These are phyloP conservation scores for Quercus agrifolia DNA, from an alignment of 306 rosid genomes.

Conservation along the genomic window DNA sequence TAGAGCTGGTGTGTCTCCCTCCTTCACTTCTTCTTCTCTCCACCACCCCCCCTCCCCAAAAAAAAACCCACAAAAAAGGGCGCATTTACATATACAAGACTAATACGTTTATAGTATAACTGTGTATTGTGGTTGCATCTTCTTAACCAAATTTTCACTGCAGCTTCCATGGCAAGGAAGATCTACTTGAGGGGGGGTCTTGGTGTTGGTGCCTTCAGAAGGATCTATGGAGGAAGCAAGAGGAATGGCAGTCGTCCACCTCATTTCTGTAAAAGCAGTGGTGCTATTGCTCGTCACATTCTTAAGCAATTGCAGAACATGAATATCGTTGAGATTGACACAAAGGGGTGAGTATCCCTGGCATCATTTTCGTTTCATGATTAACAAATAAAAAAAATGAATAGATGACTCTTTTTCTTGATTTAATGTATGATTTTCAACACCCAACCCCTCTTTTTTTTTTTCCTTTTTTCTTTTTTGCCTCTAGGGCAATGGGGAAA, in stretches of 20 bases:
- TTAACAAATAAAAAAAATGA: not conserved
- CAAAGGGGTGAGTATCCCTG: constrained; percentile 48
- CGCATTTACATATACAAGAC: not conserved
- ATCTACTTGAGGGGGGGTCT: constrained; percentile 77
- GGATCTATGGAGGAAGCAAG: constrained; percentile 79
- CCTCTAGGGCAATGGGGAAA: not conserved
- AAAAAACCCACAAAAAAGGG: no score
- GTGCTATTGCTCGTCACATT: constrained; percentile 62
- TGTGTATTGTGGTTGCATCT: not conserved
- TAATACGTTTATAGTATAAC: no score
- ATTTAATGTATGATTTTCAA: no score
- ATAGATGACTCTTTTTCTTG: no score
- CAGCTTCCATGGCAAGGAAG: constrained; percentile 83
- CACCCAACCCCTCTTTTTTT: no score
- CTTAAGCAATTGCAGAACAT: constrained; percentile 56
- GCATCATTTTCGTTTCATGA: not conserved
- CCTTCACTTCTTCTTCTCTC: no score
- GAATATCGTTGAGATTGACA: constrained; percentile 56
- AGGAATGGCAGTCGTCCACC: constrained; percentile 82
- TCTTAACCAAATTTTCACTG: constrained; percentile 1
- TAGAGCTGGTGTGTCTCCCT: constrained; percentile 50
- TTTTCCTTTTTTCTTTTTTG: no score
- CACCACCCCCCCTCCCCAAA: no score
- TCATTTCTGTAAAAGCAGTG: constrained; percentile 76
- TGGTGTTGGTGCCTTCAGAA: constrained; percentile 69